phyloP scores from a whole-genome alignment of 2,329 filamentous ascomycete genomes.

The Colletotrichum somersetense region DNA sequence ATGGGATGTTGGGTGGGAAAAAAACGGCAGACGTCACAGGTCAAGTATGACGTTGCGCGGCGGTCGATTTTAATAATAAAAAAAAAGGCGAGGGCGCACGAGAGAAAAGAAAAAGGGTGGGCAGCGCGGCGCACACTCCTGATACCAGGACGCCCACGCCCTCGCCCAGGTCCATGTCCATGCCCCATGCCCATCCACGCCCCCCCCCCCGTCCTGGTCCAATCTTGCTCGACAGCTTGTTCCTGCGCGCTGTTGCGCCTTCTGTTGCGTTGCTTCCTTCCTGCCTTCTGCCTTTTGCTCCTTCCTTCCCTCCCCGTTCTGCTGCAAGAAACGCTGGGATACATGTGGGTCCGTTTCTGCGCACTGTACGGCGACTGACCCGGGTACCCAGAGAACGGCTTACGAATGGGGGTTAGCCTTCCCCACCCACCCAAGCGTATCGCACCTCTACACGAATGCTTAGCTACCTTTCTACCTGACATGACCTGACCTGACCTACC shows the following conservation, averaged over 20 bases:
- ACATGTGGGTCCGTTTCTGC: not conserved
- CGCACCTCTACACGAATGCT: not conserved
- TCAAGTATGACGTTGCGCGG: constrained; percentile 57
- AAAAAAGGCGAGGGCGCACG: constrained; percentile 43
- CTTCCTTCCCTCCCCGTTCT: constrained; percentile 23
- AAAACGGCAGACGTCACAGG: constrained; percentile 59
- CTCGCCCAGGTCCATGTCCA: constrained; percentile 21
- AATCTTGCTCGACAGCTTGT: not conserved
- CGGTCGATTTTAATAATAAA: constrained; percentile 46
- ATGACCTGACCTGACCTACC: too few species aligned
- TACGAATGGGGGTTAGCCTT: constrained; percentile 25
- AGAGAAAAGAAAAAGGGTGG: constrained; percentile 50
- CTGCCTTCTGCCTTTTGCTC: constrained; percentile 1
- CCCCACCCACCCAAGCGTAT: not conserved
- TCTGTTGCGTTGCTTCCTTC: constrained; percentile 1
- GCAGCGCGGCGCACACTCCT: constrained; percentile 40
- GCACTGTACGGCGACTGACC: constrained; percentile 29
- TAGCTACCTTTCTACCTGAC: too few species aligned
- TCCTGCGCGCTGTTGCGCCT: constrained; percentile 5
- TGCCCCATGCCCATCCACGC: constrained; percentile 18
- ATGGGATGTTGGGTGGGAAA: constrained; percentile 35
- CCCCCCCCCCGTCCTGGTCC: constrained; percentile 16
- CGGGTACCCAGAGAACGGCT: constrained; percentile 19
- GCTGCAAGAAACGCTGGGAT: constrained; percentile 27
- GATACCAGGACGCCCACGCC: constrained; percentile 37